phyloP scores from a whole-genome alignment of 306 rosid species.

The Urtica urens region DNA sequence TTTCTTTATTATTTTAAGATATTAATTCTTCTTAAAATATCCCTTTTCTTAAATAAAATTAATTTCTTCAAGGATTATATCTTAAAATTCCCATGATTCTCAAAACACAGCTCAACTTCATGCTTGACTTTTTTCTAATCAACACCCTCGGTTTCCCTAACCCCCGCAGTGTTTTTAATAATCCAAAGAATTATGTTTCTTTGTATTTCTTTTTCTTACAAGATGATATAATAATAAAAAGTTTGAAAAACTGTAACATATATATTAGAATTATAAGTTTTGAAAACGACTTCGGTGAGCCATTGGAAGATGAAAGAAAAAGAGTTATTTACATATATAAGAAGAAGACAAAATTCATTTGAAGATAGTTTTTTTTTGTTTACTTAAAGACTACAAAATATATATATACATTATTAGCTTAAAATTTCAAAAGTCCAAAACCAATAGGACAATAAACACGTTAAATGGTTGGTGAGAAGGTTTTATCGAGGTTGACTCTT shows the following conservation, averaged over 20 bases:
- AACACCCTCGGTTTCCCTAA: neutral
- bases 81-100: neutral
- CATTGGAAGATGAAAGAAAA: too few relatives aligned
- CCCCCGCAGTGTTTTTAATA: neutral
- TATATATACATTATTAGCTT: neutral
- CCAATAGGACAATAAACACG: neutral
- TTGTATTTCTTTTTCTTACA: too few relatives aligned
- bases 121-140: neutral
- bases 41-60: neutral
- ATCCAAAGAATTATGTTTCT: too few relatives aligned
- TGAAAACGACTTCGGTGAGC: neutral
- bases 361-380: neutral
- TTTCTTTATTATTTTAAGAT: neutral
- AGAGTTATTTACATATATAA: too few relatives aligned
- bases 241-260: too few relatives aligned
- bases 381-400: too few relatives aligned
- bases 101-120: neutral
- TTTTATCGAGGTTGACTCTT: neutral
- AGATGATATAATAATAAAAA: too few relatives aligned
- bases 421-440: neutral
- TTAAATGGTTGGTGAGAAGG: neutral
- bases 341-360: too few relatives aligned
- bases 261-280: neutral
- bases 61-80: neutral
- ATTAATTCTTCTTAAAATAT: neutral